Evolutionary conservation across 768 basidiomycete genomes (phyloP).

Genomic region (Suillus clintonianus): DNA sequence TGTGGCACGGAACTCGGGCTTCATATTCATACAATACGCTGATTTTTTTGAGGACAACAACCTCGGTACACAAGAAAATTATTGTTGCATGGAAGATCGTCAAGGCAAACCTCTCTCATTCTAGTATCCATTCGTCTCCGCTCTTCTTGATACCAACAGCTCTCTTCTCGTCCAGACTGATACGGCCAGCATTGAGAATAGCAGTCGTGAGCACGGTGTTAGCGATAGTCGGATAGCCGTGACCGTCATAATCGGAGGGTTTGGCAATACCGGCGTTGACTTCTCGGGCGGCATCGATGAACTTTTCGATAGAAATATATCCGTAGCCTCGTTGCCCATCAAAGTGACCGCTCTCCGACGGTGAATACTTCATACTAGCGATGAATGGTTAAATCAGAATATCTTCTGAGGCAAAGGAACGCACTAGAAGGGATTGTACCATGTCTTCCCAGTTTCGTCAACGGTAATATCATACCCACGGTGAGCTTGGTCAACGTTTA

Average conservation of each 20-base stretch:
- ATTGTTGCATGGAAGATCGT: conserved; percentile 11
- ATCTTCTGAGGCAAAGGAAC: conserved; percentile 28
- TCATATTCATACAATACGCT: background rate
- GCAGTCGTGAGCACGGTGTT: conserved; percentile 88
- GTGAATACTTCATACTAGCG: conserved; percentile 89
- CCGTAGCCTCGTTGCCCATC: conserved; percentile 95
- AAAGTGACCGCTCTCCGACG: conserved; percentile 88
- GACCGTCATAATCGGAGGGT: conserved; percentile 73
- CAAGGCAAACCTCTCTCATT: conserved; percentile 39
- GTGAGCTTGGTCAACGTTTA: conserved; percentile 90
- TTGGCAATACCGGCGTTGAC: conserved; percentile 72
- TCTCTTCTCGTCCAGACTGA: conserved; percentile 88
- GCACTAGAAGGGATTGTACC: conserved; percentile 91
- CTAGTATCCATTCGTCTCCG: conserved; percentile 65
- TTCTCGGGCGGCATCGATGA: conserved; percentile 78
- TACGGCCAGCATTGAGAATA: conserved; percentile 87
- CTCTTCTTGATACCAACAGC: conserved; percentile 76
- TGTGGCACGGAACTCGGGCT: background rate
- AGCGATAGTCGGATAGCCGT: conserved; percentile 83
- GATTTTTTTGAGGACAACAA: conserved; percentile 4
- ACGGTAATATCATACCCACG: conserved; percentile 89
- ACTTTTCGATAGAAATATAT: conserved; percentile 90
- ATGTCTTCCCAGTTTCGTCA: conserved; percentile 82
- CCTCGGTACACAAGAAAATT: conserved; percentile 5
- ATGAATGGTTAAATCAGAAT: conserved; percentile 14